phyloP scores from a whole-genome alignment of 2,329 filamentous ascomycete species.

The Aspergillus persii region DNA sequence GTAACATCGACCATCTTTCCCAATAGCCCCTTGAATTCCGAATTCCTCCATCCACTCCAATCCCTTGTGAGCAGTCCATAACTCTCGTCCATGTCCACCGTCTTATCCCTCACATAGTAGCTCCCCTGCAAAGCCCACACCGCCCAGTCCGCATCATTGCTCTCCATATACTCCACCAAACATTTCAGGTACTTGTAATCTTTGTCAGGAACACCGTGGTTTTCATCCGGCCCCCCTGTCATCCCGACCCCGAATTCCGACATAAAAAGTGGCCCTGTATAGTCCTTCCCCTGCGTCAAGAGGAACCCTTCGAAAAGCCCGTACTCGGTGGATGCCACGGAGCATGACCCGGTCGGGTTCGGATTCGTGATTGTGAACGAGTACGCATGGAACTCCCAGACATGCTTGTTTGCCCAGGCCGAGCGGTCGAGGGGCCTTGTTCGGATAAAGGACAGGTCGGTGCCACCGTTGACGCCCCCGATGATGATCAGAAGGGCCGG shows the following conservation, averaged over 20 bases:
- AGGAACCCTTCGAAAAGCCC: neutral
- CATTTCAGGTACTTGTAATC: constrained; percentile 2
- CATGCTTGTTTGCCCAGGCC: neutral
- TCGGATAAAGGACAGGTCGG: neutral
- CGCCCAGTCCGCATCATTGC: constrained; percentile 3
- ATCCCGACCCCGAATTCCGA: constrained; percentile 4
- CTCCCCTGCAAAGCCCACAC: constrained; percentile 2
- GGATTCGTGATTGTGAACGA: neutral
- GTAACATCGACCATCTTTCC: constrained; percentile 1
- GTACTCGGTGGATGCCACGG: neutral
- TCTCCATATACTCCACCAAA: constrained; percentile 2
- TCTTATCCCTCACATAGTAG: constrained; percentile 2
- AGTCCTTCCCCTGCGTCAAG: constrained; percentile 3
- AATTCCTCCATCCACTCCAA: constrained; percentile 2
- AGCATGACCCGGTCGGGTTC: neutral
- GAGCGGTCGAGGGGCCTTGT: neutral
- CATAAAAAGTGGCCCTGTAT: neutral
- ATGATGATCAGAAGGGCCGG: neutral
- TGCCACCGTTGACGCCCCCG: constrained; percentile 1
- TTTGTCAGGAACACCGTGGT: neutral
- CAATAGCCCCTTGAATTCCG: neutral
- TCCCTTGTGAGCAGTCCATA: neutral
- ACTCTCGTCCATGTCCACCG: constrained; percentile 3
- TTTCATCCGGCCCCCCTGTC: neutral
- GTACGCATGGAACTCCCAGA: constrained; percentile 4